Conservation (phyloP, 768 basidiomycete genomes). For the Suillus subluteus region DNA sequence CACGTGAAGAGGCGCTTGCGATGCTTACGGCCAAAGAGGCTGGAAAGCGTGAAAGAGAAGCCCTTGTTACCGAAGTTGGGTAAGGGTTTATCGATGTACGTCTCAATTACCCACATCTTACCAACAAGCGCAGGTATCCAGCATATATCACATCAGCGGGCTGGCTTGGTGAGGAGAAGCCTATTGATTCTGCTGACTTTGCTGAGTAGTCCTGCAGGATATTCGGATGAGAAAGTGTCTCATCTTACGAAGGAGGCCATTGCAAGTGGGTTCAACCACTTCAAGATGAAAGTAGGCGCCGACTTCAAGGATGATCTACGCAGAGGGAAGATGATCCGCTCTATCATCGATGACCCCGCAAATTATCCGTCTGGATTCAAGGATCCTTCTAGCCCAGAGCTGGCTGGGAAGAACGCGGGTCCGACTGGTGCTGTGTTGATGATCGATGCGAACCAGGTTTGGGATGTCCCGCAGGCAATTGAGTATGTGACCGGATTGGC, state of each 20-base stretch:
- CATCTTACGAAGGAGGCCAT: conserved; percentile 87
- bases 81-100: conserved; percentile 27
- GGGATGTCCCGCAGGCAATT: conserved; percentile 92
- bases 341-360: conserved; percentile 92
- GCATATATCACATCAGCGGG: conserved; percentile 94
- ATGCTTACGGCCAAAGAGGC: conserved; percentile 80
- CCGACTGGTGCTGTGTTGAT: conserved; percentile 93
- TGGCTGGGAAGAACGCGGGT: conserved; percentile 91
- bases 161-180: conserved; percentile 67
- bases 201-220: conserved; percentile 51
- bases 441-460: conserved; percentile 98
- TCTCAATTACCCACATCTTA: background rate
- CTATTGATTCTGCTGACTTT: background rate
- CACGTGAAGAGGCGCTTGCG: conserved; percentile 84
- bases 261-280: conserved; percentile 91
- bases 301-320: conserved; percentile 81
- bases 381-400: conserved; percentile 61
- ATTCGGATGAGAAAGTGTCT: conserved; percentile 90
- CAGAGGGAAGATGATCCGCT: conserved; percentile 86
- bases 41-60: conserved; percentile 79
- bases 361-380: conserved; percentile 65
- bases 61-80: conserved; percentile 71
- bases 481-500: conserved; percentile 84
- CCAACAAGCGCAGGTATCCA: conserved; percentile 64
- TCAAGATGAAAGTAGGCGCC: conserved; percentile 98